phyloP scores from a whole-genome alignment of 495 filamentous ascomycete genomes.

The Penicillium dipodomyicola region DNA sequence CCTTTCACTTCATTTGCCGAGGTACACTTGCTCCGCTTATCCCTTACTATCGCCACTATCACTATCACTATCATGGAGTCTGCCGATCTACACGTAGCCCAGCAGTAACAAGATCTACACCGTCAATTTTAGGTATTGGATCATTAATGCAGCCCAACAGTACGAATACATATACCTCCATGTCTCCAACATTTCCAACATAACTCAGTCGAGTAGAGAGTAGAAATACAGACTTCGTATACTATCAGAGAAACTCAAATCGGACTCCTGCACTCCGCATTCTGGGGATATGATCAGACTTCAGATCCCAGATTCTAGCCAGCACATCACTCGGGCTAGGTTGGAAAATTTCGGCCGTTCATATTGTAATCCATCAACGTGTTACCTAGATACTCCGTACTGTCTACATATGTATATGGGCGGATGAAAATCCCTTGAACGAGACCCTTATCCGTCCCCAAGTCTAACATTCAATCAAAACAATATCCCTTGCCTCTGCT shows the following conservation, averaged over 20 bases:
- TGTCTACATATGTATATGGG: too few relatives aligned
- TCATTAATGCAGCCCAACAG: too few relatives aligned
- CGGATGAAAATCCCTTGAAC: background rate
- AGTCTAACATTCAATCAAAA: background rate
- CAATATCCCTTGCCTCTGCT: background rate
- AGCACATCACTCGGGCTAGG: background rate
- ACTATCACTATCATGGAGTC: background rate
- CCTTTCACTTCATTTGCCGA: background rate
- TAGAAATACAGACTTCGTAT: background rate
- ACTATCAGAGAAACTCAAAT: background rate
- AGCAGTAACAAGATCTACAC: too few relatives aligned
- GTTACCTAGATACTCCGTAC: background rate
- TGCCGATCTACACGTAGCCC: background rate
- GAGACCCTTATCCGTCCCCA: background rate
- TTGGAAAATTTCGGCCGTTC: background rate
- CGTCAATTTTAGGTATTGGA: too few relatives aligned
- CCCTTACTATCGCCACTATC: background rate
- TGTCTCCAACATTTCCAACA: too few relatives aligned
- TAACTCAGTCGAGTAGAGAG: too few relatives aligned
- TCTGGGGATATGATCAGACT: too few relatives aligned
- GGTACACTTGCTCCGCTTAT: background rate
- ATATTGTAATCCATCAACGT: background rate
- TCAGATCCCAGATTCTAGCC: too few relatives aligned
- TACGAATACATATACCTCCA: too few relatives aligned
- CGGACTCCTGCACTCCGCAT: background rate